Percentiles rank a stretch among this genome's conserved stretches.
These are phyloP conservation scores for Chlorencoelia australis DNA, from an alignment of 2,329 filamentous ascomycete genomes.

Conservation along the genomic window DNA sequence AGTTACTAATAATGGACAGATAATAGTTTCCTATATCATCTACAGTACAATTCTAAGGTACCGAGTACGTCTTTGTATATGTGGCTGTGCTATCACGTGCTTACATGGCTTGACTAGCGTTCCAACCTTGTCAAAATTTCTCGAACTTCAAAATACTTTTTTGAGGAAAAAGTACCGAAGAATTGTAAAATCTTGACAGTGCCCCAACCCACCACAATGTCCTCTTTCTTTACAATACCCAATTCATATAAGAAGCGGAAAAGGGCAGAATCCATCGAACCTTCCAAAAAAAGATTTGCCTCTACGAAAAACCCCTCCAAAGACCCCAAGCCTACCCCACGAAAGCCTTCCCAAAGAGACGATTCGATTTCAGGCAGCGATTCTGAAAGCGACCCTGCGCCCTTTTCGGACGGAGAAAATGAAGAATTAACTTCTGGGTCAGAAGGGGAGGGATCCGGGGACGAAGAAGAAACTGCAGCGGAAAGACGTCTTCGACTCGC, in stretches of 20 bases:
- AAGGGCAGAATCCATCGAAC: constrained; percentile 45
- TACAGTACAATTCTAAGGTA: too few relatives aligned
- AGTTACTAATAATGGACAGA: too few relatives aligned
- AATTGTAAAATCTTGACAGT: too few relatives aligned
- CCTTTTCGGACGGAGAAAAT: constrained; percentile 44
- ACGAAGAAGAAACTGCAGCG: constrained; percentile 77
- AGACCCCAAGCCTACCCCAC: constrained; percentile 31
- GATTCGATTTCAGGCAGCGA: constrained; percentile 80
- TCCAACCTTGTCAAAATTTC: too few relatives aligned
- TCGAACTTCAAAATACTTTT: too few relatives aligned
- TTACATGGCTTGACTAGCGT: too few relatives aligned
- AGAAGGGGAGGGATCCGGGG: constrained; percentile 49
- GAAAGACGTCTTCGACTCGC: constrained; percentile 80
- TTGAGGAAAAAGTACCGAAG: too few relatives aligned
- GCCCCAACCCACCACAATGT: constrained; percentile 46
- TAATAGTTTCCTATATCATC: too few relatives aligned
- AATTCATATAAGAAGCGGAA: constrained; percentile 87
- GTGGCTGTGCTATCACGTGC: too few relatives aligned
- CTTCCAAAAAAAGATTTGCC: constrained; percentile 49
- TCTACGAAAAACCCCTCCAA: constrained; percentile 22
- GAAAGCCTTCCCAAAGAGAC: constrained; percentile 37
- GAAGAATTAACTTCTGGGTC: constrained; percentile 40
- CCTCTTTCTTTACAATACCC: constrained; percentile 90
- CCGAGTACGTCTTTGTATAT: too few relatives aligned
- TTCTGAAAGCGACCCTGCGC: constrained; percentile 52